Conservation (phyloP, 1,284 basidiomycete genomes). For the Cutaneotrichosporon curvatum region DNA sequence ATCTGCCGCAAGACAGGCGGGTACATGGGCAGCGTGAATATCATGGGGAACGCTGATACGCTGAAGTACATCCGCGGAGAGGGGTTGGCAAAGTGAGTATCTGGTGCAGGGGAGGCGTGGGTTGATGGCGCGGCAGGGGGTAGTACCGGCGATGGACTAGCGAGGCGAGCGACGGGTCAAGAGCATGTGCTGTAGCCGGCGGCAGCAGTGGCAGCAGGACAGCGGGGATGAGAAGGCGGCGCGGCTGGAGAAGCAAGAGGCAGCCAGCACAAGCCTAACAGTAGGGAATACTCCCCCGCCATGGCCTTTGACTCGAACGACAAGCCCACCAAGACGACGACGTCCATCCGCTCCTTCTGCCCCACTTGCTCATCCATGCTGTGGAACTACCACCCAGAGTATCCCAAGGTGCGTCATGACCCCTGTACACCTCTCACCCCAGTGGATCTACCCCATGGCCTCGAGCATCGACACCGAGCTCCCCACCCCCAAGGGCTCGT, state of each 20-base stretch:
- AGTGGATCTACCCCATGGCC: constrained; percentile 47
- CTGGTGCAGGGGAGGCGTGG: neutral
- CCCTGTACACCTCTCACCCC: neutral
- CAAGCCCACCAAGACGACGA: constrained; percentile 24
- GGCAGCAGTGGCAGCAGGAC: too few relatives aligned
- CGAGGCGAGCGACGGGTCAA: too few relatives aligned
- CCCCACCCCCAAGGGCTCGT: constrained; percentile 28
- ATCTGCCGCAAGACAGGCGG: constrained; percentile 46
- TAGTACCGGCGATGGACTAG: neutral
- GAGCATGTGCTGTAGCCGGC: too few relatives aligned
- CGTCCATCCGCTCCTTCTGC: constrained; percentile 40
- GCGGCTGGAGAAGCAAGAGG: too few relatives aligned
- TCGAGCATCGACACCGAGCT: constrained; percentile 41
- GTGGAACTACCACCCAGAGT: constrained; percentile 44
- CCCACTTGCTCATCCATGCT: constrained; percentile 41
- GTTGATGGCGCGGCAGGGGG: neutral
- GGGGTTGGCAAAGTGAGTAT: constrained; percentile 40
- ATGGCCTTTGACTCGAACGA: constrained; percentile 36
- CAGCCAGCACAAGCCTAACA: neutral
- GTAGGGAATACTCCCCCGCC: constrained; percentile 36
- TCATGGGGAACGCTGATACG: constrained; percentile 44
- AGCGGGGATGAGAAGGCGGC: too few relatives aligned
- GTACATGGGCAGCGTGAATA: constrained; percentile 44
- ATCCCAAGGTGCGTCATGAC: constrained; percentile 34
- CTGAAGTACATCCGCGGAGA: constrained; percentile 39